phyloP scores from a whole-genome alignment of 202 grass and related monocot genomes.

The Carex arenaria region DNA sequence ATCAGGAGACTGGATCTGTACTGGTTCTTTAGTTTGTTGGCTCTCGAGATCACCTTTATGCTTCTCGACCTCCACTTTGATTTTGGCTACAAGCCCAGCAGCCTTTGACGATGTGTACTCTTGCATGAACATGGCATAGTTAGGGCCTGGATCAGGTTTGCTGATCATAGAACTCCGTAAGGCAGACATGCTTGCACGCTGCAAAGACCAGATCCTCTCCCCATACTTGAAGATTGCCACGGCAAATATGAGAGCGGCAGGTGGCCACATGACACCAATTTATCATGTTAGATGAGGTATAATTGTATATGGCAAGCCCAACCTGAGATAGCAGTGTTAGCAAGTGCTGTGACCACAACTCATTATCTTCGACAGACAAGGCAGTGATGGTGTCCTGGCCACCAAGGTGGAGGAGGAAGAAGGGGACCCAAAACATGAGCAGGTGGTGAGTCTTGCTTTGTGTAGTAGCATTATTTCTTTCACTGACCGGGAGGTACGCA shows the following conservation, averaged over 20 bases:
- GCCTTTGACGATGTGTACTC: not conserved
- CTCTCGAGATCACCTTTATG: too few relatives aligned
- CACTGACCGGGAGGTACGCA: not conserved
- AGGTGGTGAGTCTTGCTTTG: constrained; percentile 4
- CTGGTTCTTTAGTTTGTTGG: too few relatives aligned
- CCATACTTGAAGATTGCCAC: constrained; percentile 39
- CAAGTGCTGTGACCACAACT: constrained; percentile 44
- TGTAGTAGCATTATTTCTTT: not conserved
- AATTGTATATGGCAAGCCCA: too few relatives aligned
- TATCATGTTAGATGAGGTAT: too few relatives aligned
- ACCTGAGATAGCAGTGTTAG: constrained; percentile 39
- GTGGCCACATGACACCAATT: too few relatives aligned
- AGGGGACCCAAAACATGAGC: constrained; percentile 31
- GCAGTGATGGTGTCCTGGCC: constrained; percentile 52
- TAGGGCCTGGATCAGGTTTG: too few relatives aligned
- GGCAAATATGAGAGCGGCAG: constrained; percentile 27
- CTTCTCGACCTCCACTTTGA: not conserved
- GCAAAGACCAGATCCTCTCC: constrained; percentile 29
- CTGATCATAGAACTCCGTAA: not conserved
- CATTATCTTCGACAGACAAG: constrained; percentile 53
- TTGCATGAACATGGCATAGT: too few relatives aligned
- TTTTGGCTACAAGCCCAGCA: constrained; percentile 24
- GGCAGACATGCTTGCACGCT: constrained; percentile 41
- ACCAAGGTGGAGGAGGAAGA: constrained; percentile 31
- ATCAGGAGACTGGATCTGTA: too few relatives aligned